Evolutionary conservation across 257 asterid genomes (phyloP).

Genomic region (Gentiana macrophylla): DNA sequence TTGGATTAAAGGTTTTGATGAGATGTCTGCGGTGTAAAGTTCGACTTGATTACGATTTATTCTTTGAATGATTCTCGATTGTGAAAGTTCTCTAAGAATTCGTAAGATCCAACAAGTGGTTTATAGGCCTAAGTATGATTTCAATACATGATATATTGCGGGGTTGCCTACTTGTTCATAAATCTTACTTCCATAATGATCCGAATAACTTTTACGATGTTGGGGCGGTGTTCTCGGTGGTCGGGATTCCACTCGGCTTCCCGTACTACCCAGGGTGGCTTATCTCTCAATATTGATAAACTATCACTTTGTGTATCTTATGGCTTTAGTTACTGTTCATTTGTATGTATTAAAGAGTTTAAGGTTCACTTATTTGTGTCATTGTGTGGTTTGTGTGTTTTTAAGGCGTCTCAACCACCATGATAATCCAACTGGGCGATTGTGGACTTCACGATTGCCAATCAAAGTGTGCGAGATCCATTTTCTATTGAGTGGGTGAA

Average conservation of each 20-base stretch:
- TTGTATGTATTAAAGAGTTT: not conserved
- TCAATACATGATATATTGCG: too few relatives aligned
- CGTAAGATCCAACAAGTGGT: too few relatives aligned
- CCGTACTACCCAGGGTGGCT: slow-evolving; percentile 76
- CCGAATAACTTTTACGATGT: too few relatives aligned
- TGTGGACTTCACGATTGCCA: slow-evolving; percentile 48
- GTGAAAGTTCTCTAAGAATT: too few relatives aligned
- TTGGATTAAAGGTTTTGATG: too few relatives aligned
- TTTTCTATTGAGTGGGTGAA: slow-evolving; percentile 70
- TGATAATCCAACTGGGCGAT: slow-evolving; percentile 84
- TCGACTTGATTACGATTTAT: too few relatives aligned
- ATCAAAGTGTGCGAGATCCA: slow-evolving; percentile 64
- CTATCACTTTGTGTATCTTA: not conserved
- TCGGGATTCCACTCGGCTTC: slow-evolving; percentile 27
- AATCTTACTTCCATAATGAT: too few relatives aligned
- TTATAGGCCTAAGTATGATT: too few relatives aligned
- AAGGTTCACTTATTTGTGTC: not conserved
- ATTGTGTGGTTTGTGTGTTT: not conserved
- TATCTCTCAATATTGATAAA: slow-evolving; percentile 63
- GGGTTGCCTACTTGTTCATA: too few relatives aligned
- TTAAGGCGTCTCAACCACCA: slow-evolving; percentile 77
- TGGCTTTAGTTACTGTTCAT: too few relatives aligned
- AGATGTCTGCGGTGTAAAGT: too few relatives aligned
- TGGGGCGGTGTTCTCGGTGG: slow-evolving; percentile 92
- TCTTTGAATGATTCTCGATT: too few relatives aligned